Evolutionary conservation across 495 filamentous ascomycete species (phyloP).

Genomic region (Xylaria acuta): DNA sequence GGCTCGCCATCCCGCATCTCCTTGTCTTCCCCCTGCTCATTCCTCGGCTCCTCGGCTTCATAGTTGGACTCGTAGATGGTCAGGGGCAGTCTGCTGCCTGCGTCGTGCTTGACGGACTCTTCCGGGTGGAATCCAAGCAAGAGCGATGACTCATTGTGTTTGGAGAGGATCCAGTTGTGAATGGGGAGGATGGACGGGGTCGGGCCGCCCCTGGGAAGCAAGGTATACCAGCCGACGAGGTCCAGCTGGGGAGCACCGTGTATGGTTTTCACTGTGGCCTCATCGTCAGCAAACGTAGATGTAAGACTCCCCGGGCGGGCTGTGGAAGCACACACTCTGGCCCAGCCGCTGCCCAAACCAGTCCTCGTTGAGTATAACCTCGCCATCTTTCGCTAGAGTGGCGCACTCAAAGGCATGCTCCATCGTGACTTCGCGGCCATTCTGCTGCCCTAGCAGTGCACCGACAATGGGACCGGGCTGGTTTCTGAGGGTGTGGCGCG

Average conservation of each 20-base stretch:
- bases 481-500: conserved; percentile 80
- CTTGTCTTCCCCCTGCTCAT: conserved; percentile 65
- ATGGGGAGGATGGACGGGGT: conserved; percentile 69
- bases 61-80: conserved; percentile 88
- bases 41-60: conserved; percentile 62
- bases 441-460: conserved; percentile 85
- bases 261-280: conserved; percentile 76
- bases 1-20: conserved; percentile 77
- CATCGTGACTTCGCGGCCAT: conserved; percentile 87
- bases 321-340: conserved; percentile 69
- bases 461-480: conserved; percentile 80
- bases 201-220: conserved; percentile 76
- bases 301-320: background rate
- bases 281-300: conserved; percentile 21
- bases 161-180: conserved; percentile 73
- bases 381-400: conserved; percentile 49
- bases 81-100: conserved; percentile 82
- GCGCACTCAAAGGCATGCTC: conserved; percentile 91
- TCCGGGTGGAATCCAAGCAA: conserved; percentile 83
- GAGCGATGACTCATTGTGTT: conserved; percentile 84
- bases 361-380: conserved; percentile 61
- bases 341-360: conserved; percentile 85
- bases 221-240: conserved; percentile 95
- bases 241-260: conserved; percentile 84
- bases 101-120: conserved; percentile 57